These are phyloP conservation scores for Eudorina sp. DNA, from an alignment of 139 green algal genomes.

Conservation along the genomic window DNA sequence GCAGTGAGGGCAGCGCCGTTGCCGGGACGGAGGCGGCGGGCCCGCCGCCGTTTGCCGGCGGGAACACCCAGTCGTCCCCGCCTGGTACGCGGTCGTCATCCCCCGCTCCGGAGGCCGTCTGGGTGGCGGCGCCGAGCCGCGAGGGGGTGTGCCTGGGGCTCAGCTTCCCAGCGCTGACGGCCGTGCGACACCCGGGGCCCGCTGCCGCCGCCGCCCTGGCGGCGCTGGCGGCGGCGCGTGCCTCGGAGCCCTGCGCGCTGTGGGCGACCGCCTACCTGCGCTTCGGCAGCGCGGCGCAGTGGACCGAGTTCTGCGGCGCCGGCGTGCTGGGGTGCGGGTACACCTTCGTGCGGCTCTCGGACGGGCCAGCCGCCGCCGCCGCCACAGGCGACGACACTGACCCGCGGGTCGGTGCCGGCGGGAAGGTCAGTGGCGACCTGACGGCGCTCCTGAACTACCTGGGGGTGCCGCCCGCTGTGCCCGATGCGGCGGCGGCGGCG, in stretches of 20 bases:
- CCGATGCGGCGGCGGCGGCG: background rate
- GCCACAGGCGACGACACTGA: background rate
- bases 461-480: background rate
- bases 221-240: conserved; percentile 6
- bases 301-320: conserved; percentile 36
- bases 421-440: conserved; percentile 27
- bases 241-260: conserved; percentile 24
- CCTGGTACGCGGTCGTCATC: no score
- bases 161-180: conserved; percentile 3
- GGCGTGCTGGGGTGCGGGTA: conserved; percentile 41
- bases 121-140: background rate
- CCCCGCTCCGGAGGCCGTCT: background rate
- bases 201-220: background rate
- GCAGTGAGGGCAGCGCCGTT: no score
- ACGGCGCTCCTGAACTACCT: background rate
- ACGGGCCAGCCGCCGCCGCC: background rate
- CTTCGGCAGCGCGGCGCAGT: conserved; percentile 32
- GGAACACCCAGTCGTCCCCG: no score
- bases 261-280: conserved; percentile 27
- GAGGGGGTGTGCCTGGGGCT: conserved; percentile 37
- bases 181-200: background rate
- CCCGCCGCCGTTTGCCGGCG: no score
- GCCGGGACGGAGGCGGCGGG: no score
- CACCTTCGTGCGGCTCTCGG: conserved; percentile 13
- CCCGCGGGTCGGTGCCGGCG: background rate